Base-by-base conservation (phyloP, 1,284 basidiomycete species). In the Rhodofomes roseus region DNA sequence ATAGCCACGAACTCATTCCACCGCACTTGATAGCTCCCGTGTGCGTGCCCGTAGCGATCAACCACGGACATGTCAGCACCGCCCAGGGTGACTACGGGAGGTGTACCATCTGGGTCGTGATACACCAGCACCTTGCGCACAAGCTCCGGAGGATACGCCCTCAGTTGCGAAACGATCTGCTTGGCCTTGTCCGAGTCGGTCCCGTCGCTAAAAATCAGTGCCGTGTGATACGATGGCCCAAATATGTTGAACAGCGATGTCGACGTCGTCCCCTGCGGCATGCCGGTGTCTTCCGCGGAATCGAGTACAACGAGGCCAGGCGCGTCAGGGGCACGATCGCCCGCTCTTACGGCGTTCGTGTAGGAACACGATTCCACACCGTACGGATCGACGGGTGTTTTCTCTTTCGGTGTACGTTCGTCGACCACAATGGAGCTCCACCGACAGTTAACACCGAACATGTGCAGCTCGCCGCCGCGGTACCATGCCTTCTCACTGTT, bases 301-400 rank as follows among this genome's bases (percentile, higher is more conserved):
- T 50, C 34, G 6, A 62, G 58, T 11, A 62, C 58, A 36, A 66
- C 43, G 11, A 80, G 69, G 4, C 65, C 72, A n/a, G 78, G 71
- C 1, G 79, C 75, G 37, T 80, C 76, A 0, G 79, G 79, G 16
- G 79, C 79, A 37, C 79, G 67, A 60, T 82, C 79, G 0, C 80
- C 80, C 1, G 79, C 79, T 18, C 73, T 70, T 5, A 79, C 27
- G 6, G 62, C 65, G 8, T n/a, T 60, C 34, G 11, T 11, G 5
- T 34, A 34, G 5, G 1, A 11, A 27, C 14, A 18, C 3, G 14
- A 27, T 3, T 20, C 1, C 2, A 27, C 54, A 0, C 65, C 58
- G 54, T 70, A 68, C 25, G 70, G 58, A 57, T 66, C 63, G 27
- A 61, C 65, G 14, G 68, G 63, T 6, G 16, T 14, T 6, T n/a